Evolutionary conservation across 345 rosid species (phyloP).

Genomic region (Anastatica hierochuntica): DNA sequence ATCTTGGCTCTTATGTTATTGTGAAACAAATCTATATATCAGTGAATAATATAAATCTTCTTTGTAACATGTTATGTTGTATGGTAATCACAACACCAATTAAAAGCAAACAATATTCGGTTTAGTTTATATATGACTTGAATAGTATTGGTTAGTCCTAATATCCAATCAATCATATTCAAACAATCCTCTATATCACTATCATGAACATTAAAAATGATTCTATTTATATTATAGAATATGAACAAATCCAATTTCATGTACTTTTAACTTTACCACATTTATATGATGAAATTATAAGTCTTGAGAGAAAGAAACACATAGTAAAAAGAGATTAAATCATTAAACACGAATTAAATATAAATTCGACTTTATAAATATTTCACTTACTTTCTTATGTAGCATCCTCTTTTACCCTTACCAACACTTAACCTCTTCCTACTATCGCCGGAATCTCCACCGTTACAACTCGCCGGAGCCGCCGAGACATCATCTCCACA

Average conservation of each 20-base stretch:
- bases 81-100: not conserved
- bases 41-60: no score
- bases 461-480: slow-evolving; percentile 30
- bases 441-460: slow-evolving; percentile 48
- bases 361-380: not conserved
- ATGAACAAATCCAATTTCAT: not conserved
- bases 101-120: not conserved
- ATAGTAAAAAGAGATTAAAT: not conserved
- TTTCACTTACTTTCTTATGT: slow-evolving; percentile 64
- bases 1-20: not conserved
- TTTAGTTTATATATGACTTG: no score
- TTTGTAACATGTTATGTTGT: no score
- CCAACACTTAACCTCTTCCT: slow-evolving; percentile 28
- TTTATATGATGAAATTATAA: not conserved
- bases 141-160: no score
- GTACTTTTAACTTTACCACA: not conserved
- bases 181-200: slow-evolving; percentile 5
- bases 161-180: slow-evolving; percentile 11
- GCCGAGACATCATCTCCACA: slow-evolving; percentile 19
- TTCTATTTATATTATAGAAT: not conserved
- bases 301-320: not conserved
- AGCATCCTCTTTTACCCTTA: slow-evolving; percentile 54
- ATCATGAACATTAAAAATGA: not conserved
- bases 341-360: not conserved
- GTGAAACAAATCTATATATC: not conserved